These are phyloP conservation scores for Leishmania tropica DNA, from an alignment of 208 protist genomes.

Conservation along the genomic window DNA sequence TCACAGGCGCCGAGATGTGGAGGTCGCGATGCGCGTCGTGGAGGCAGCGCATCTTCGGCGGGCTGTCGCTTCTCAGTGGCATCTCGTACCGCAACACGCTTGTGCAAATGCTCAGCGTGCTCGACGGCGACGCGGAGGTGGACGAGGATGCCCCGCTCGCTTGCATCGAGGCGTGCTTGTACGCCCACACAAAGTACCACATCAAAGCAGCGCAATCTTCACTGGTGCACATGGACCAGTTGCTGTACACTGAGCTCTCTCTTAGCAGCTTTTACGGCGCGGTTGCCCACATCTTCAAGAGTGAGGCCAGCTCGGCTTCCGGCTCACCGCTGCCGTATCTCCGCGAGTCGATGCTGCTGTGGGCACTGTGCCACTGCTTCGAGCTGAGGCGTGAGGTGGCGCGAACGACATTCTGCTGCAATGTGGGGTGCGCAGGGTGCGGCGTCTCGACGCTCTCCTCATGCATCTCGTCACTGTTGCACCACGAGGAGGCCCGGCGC, in stretches of 20 bases:
- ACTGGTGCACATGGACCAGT: slow-evolving; percentile 41
- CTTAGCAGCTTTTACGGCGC: slow-evolving; percentile 22
- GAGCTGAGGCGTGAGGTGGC: slow-evolving; percentile 45
- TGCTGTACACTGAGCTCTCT: slow-evolving; percentile 34
- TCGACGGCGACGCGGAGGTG: slow-evolving; percentile 18
- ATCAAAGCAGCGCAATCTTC: slow-evolving; percentile 20
- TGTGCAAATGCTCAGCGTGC: slow-evolving; percentile 32
- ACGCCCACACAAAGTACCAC: slow-evolving; percentile 30
- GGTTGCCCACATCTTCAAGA: slow-evolving; percentile 7
- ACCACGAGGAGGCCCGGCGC: neutral
- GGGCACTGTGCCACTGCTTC: slow-evolving; percentile 49
- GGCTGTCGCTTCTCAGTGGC: slow-evolving; percentile 38
- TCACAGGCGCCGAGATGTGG: slow-evolving; percentile 19
- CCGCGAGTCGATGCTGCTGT: slow-evolving; percentile 34
- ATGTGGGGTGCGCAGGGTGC: slow-evolving; percentile 24
- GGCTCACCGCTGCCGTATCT: slow-evolving; percentile 6
- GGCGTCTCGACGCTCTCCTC: slow-evolving; percentile 21
- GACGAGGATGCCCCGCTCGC: slow-evolving; percentile 22
- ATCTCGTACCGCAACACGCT: slow-evolving; percentile 37
- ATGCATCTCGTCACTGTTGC: slow-evolving; percentile 13
- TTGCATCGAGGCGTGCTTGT: slow-evolving; percentile 52
- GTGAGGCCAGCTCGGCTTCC: neutral
- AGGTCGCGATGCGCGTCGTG: slow-evolving; percentile 36
- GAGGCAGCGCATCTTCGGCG: slow-evolving; percentile 40
- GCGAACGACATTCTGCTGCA: slow-evolving; percentile 18